These are phyloP conservation scores for Lycium ferocissimum DNA, from an alignment of 257 asterid genomes.

Conservation along the genomic window DNA sequence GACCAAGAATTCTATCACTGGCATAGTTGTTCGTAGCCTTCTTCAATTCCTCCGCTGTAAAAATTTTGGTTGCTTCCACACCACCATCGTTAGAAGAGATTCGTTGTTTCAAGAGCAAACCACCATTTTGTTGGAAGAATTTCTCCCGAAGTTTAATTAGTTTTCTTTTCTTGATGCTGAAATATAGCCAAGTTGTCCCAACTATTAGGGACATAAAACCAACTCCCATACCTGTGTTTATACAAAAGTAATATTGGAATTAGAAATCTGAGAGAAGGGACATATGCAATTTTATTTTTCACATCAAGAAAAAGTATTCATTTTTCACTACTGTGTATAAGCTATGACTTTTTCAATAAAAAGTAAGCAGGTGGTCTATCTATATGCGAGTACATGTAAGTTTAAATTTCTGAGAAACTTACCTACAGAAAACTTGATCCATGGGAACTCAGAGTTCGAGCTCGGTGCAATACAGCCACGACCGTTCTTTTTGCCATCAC, in stretches of 20 bases:
- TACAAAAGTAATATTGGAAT: not conserved
- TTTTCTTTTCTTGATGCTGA: conserved; percentile 56
- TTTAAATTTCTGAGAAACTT: not conserved
- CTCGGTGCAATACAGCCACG: conserved; percentile 42
- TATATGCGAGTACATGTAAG: not conserved
- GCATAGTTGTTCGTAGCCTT: conserved; percentile 68
- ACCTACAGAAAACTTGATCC: conserved; percentile 45
- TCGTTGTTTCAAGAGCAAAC: conserved; percentile 61
- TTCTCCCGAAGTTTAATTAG: conserved; percentile 54
- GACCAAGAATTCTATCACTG: conserved; percentile 63
- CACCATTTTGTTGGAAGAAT: conserved; percentile 84
- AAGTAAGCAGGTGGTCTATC: no score
- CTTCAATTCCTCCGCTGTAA: conserved; percentile 63
- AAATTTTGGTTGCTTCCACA: conserved; percentile 57
- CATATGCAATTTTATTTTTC: not conserved
- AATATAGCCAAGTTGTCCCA: conserved; percentile 59
- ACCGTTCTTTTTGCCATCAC: conserved; percentile 40
- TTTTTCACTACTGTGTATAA: not conserved
- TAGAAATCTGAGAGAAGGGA: conserved; percentile 1
- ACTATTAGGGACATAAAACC: conserved; percentile 62
- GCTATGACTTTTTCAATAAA: not conserved
- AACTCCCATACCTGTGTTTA: conserved; percentile 63
- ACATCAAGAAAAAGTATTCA: not conserved
- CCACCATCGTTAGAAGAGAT: conserved; percentile 54
- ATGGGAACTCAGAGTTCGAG: conserved; percentile 40